Conservation (phyloP, 176 grass and related monocot genomes). For the Musa acuminata region DNA sequence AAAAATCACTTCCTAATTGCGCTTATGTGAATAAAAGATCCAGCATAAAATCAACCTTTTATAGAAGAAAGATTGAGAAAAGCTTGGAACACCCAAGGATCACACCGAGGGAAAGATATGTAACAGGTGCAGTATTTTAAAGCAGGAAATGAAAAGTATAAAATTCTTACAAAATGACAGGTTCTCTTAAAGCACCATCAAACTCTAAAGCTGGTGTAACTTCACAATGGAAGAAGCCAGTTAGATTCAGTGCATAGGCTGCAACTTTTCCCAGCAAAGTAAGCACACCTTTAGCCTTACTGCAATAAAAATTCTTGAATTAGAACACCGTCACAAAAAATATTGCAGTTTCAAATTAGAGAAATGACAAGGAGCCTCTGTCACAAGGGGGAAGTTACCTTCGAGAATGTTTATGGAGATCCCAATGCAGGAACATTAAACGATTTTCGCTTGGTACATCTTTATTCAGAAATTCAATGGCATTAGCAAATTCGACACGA, state of each 20-base stretch:
- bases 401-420: slow-evolving; percentile 75
- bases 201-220: slow-evolving; percentile 28
- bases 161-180: slow-evolving; percentile 40
- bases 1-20: neutral
- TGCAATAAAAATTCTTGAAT: slow-evolving; percentile 18
- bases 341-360: neutral
- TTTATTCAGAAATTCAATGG: slow-evolving; percentile 61
- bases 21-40: neutral
- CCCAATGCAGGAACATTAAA: slow-evolving; percentile 85
- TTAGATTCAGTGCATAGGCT: slow-evolving; percentile 52
- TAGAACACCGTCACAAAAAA: neutral
- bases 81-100: neutral
- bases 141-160: neutral
- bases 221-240: slow-evolving; percentile 72
- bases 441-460: slow-evolving; percentile 43
- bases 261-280: slow-evolving; percentile 66
- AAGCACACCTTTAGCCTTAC: slow-evolving; percentile 71
- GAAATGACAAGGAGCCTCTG: neutral
- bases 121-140: neutral
- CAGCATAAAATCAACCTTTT: neutral
- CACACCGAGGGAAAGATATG: neutral
- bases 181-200: slow-evolving; percentile 40
- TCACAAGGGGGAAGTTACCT: slow-evolving; percentile 34
- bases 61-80: neutral
- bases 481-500: slow-evolving; percentile 60